A percentile compares a stretch with the other conserved stretches of the same genome.
These are phyloP conservation scores for Geosmithia flava DNA, from an alignment of 2,329 filamentous ascomycete species.

Conservation along the genomic window DNA sequence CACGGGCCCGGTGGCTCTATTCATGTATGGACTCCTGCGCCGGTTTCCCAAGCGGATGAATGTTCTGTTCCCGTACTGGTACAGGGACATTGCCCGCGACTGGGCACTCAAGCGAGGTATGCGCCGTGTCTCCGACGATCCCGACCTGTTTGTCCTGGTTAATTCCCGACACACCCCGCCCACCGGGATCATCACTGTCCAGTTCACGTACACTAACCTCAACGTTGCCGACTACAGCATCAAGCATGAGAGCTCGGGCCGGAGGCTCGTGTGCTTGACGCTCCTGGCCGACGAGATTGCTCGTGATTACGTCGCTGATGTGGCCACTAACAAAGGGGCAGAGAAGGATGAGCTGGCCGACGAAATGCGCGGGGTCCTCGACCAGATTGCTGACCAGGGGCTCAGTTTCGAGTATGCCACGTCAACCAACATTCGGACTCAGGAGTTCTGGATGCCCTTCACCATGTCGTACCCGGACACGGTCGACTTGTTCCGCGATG, in stretches of 20 bases:
- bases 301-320: conserved; percentile 14
- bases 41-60: conserved; percentile 11
- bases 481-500: conserved; percentile 13
- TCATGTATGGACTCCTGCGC: too few species aligned
- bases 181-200: background rate
- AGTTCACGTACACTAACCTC: conserved; percentile 1
- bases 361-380: conserved; percentile 22
- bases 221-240: conserved; percentile 15
- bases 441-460: conserved; percentile 18
- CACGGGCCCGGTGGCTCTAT: too few species aligned
- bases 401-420: conserved; percentile 6
- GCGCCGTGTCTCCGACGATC: conserved; percentile 8
- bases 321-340: conserved; percentile 5
- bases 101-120: conserved; percentile 27
- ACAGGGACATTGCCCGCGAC: conserved; percentile 19
- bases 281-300: conserved; percentile 21
- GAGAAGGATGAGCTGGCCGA: conserved; percentile 10
- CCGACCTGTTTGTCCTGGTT: conserved; percentile 22
- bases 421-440: conserved; percentile 7
- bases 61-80: conserved; percentile 25
- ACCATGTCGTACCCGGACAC: conserved; percentile 14
- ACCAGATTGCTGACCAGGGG: conserved; percentile 5
- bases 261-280: conserved; percentile 22
- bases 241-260: conserved; percentile 7
- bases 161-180: conserved; percentile 13